Conservation (phyloP, 768 basidiomycete genomes). For the Macrolepiota fuliginosa region DNA sequence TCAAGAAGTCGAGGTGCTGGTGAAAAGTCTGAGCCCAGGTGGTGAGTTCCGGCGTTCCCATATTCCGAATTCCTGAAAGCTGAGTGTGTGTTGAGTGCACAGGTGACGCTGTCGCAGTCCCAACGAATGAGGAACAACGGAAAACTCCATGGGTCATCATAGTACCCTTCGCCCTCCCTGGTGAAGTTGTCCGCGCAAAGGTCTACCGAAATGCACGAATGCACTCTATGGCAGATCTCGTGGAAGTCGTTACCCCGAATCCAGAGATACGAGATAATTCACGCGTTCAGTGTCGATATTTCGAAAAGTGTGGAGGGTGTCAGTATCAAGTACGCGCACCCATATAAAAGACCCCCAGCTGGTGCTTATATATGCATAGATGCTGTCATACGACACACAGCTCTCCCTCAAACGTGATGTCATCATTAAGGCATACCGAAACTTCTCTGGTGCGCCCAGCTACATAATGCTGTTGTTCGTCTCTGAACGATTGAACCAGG, state of each 20-base stretch:
- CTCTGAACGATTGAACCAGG: constrained; percentile 31
- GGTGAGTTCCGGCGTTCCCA: constrained; percentile 38
- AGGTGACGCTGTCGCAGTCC: constrained; percentile 70
- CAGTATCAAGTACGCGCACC: constrained; percentile 77
- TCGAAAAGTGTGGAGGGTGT: constrained; percentile 87
- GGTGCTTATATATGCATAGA: constrained; percentile 38
- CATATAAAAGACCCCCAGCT: not conserved
- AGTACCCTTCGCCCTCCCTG: constrained; percentile 82
- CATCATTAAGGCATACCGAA: constrained; percentile 78
- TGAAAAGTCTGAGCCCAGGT: constrained; percentile 60
- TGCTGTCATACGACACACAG: constrained; percentile 86
- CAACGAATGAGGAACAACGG: constrained; percentile 35
- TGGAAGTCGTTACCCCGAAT: constrained; percentile 67
- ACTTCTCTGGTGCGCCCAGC: constrained; percentile 56
- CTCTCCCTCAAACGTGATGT: constrained; percentile 85
- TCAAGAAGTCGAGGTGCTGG: constrained; percentile 65
- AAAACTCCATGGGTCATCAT: constrained; percentile 71
- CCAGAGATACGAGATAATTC: constrained; percentile 59
- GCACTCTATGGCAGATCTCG: constrained; percentile 74
- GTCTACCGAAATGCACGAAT: constrained; percentile 70
- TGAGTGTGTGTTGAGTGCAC: constrained; percentile 5
- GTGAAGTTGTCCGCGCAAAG: constrained; percentile 71
- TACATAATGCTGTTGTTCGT: not conserved
- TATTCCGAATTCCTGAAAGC: not conserved
- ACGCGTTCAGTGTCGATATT: constrained; percentile 79